phyloP scores from a whole-genome alignment of 2,329 filamentous ascomycete genomes.

The Cercospora citrullina region DNA sequence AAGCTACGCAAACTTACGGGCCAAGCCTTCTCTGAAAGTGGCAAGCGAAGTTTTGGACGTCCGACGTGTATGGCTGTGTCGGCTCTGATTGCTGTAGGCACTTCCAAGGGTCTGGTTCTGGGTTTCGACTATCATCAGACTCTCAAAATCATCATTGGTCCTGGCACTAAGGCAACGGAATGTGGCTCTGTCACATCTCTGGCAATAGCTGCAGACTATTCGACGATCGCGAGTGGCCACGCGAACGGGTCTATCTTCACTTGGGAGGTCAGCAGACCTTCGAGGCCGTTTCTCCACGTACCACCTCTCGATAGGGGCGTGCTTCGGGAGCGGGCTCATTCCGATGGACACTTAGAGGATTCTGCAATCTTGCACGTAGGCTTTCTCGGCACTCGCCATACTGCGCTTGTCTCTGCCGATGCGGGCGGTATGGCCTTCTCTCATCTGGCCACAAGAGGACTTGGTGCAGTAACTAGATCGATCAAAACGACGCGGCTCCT shows the following conservation, averaged over 20 bases:
- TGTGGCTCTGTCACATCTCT: slow-evolving; percentile 84
- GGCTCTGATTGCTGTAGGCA: slow-evolving; percentile 84
- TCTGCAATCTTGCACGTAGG: slow-evolving; percentile 85
- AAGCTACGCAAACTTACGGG: slow-evolving; percentile 84
- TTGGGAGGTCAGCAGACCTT: slow-evolving; percentile 84
- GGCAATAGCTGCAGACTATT: slow-evolving; percentile 90
- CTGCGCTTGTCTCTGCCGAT: slow-evolving; percentile 91
- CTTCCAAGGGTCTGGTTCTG: slow-evolving; percentile 89
- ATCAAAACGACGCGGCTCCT: slow-evolving; percentile 90
- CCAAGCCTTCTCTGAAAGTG: slow-evolving; percentile 88
- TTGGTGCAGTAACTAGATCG: slow-evolving; percentile 78
- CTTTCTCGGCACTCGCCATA: slow-evolving; percentile 89
- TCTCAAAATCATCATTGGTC: slow-evolving; percentile 88
- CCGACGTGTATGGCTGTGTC: slow-evolving; percentile 89
- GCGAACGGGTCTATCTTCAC: slow-evolving; percentile 90
- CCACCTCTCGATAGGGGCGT: slow-evolving; percentile 66
- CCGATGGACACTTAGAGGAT: slow-evolving; percentile 79
- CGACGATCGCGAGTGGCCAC: slow-evolving; percentile 87
- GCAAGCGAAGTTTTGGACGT: slow-evolving; percentile 86
- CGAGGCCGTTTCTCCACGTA: slow-evolving; percentile 85
- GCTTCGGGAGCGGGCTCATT: slow-evolving; percentile 64
- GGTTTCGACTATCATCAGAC: slow-evolving; percentile 98
- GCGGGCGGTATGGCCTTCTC: slow-evolving; percentile 97
- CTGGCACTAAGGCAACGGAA: slow-evolving; percentile 90
- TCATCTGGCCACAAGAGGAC: slow-evolving; percentile 87